Conservation (phyloP, 2,329 filamentous ascomycete species). For the Didymella arachidicola region DNA sequence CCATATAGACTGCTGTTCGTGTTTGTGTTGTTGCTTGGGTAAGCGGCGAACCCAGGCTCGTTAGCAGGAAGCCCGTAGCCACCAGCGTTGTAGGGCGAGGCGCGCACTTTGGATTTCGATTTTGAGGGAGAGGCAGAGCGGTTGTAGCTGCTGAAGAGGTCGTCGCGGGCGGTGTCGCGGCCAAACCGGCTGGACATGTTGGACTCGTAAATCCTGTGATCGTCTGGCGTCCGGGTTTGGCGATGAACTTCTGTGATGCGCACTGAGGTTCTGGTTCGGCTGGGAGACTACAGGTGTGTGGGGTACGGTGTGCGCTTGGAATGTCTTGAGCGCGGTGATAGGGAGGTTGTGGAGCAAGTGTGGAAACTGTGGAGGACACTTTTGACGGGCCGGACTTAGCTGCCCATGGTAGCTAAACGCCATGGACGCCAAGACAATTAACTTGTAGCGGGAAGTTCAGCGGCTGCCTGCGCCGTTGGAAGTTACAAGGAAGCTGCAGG, state of each 20-base stretch:
- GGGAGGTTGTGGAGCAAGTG: slow-evolving; percentile 10
- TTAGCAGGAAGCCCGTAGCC: slow-evolving; percentile 21
- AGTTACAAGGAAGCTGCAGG: not conserved
- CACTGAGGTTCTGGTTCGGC: too few relatives aligned
- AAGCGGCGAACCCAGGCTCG: slow-evolving; percentile 39
- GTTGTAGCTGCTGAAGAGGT: slow-evolving; percentile 54
- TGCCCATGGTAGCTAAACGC: slow-evolving; percentile 17
- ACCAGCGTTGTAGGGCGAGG: slow-evolving; percentile 27
- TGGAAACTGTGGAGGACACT: slow-evolving; percentile 31
- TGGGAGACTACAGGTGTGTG: not conserved
- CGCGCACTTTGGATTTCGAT: slow-evolving; percentile 34
- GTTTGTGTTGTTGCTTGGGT: slow-evolving; percentile 33
- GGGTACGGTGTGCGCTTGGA: not conserved
- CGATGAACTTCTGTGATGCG: not conserved
- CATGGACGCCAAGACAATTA: slow-evolving; percentile 16
- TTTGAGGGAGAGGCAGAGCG: slow-evolving; percentile 50
- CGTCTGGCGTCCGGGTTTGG: not conserved
- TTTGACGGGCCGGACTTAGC: slow-evolving; percentile 19
- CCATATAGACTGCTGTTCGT: slow-evolving; percentile 21
- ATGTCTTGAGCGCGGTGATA: not conserved
- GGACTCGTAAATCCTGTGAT: not conserved
- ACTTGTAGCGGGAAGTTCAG: slow-evolving; percentile 6
- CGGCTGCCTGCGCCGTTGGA: slow-evolving; percentile 12
- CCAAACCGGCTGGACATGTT: slow-evolving; percentile 34
- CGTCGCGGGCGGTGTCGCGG: slow-evolving; percentile 41